Percentiles rank a stretch among this genome's conserved stretches.
Conservation (phyloP, 176 grass and related monocot species). For the Thalia dealbata region DNA sequence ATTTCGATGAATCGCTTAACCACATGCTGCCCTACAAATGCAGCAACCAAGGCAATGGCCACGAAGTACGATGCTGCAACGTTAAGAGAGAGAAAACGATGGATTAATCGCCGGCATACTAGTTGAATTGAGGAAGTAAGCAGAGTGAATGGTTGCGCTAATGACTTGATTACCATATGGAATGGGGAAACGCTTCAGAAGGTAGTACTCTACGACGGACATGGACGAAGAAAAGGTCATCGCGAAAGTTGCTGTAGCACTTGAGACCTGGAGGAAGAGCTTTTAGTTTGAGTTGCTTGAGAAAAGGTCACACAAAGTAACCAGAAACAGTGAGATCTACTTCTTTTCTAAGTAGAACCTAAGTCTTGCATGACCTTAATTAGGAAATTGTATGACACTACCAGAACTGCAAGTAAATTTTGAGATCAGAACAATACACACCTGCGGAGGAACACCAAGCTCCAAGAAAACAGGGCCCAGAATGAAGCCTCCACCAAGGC, state of each 20-base stretch:
- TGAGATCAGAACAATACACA: background rate
- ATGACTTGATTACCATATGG: slow-evolving; percentile 41
- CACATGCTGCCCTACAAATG: slow-evolving; percentile 59
- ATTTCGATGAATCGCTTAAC: slow-evolving; percentile 67
- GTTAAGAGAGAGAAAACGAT: background rate
- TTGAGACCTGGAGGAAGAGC: slow-evolving; percentile 58
- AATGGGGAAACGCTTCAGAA: slow-evolving; percentile 73
- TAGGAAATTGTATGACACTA: background rate
- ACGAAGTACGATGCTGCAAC: slow-evolving; percentile 51
- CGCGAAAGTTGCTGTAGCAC: slow-evolving; percentile 87
- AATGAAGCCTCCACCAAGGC: slow-evolving; percentile 19
- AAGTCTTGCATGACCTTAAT: background rate
- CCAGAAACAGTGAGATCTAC: background rate
- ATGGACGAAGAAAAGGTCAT: slow-evolving; percentile 98
- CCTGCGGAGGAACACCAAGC: slow-evolving; percentile 17
- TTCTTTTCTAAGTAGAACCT: too few species aligned
- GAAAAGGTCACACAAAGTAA: background rate
- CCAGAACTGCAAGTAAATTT: background rate
- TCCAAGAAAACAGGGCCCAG: slow-evolving; percentile 19
- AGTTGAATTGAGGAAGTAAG: background rate
- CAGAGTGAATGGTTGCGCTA: background rate
- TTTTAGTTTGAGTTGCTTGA: background rate
- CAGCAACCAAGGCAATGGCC: slow-evolving; percentile 48
- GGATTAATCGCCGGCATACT: too few species aligned
- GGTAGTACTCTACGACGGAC: slow-evolving; percentile 89